A percentile compares a stretch with the other conserved stretches of the same genome.
These are phyloP conservation scores for Claviceps sorghi DNA, from an alignment of 2,329 filamentous ascomycete species.

Conservation along the genomic window DNA sequence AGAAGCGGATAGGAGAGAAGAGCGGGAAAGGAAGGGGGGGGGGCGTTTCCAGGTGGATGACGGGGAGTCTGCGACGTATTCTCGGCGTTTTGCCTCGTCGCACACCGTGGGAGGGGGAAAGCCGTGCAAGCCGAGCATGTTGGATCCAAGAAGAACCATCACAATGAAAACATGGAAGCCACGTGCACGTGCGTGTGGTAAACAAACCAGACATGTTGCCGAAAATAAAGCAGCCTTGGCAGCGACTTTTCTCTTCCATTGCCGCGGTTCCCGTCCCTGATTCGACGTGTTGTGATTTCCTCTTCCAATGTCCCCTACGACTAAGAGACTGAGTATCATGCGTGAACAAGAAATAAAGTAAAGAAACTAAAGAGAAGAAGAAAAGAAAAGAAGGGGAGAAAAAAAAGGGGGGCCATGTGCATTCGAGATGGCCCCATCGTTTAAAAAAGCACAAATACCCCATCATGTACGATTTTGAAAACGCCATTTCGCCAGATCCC, in stretches of 20 bases:
- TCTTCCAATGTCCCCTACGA: no score
- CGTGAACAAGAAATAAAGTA: not conserved
- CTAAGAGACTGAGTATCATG: no score
- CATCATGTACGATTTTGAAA: not conserved
- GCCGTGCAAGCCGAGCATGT: not conserved
- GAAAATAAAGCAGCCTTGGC: not conserved
- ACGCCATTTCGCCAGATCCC: slow-evolving; percentile 3
- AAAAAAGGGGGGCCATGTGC: not conserved
- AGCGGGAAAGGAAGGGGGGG: not conserved
- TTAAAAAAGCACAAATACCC: not conserved
- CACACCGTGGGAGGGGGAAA: not conserved
- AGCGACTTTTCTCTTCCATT: not conserved
- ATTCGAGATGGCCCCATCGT: not conserved
- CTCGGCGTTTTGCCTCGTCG: not conserved
- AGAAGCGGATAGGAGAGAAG: not conserved
- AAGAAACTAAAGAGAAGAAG: not conserved
- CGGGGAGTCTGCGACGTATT: not conserved
- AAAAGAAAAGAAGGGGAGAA: not conserved
- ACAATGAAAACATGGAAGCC: not conserved
- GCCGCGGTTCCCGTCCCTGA: no score
- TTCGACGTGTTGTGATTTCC: no score
- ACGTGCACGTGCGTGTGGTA: not conserved
- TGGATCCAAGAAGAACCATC: not conserved
- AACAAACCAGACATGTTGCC: not conserved
- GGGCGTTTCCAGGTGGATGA: not conserved